These are phyloP conservation scores for Phyllosticta citrichinensis DNA, from an alignment of 2,329 filamentous ascomycete genomes.

Conservation along the genomic window DNA sequence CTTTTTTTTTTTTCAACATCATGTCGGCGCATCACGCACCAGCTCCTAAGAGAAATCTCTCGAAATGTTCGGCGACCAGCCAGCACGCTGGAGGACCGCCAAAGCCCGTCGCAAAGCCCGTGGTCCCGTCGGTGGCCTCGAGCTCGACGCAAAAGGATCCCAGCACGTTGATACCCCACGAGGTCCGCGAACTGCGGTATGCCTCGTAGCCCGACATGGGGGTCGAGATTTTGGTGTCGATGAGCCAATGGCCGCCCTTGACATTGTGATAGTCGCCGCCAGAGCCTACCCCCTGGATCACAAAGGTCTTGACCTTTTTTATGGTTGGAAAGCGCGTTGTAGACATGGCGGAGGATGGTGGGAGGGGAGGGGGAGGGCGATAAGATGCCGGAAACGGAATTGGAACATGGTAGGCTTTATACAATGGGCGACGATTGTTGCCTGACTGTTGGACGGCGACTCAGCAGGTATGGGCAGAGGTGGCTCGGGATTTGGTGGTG, in stretches of 20 bases:
- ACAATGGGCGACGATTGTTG: no score
- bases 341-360: slow-evolving; percentile 15
- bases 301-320: slow-evolving; percentile 62
- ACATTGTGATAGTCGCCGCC: slow-evolving; percentile 92
- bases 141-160: slow-evolving; percentile 89
- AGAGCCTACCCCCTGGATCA: slow-evolving; percentile 54
- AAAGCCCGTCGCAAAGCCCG: slow-evolving; percentile 88
- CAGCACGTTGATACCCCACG: slow-evolving; percentile 91
- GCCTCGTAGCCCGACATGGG: slow-evolving; percentile 84
- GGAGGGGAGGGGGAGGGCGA: slow-evolving; percentile 17
- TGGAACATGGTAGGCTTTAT: neutral
- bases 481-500: neutral
- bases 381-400: neutral
- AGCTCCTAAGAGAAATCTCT: slow-evolving; percentile 78
- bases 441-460: no score
- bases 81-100: slow-evolving; percentile 89
- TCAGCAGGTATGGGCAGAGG: neutral
- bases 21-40: slow-evolving; percentile 27
- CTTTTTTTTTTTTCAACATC: neutral
- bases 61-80: slow-evolving; percentile 88
- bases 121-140: slow-evolving; percentile 80
- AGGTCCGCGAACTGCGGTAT: slow-evolving; percentile 78
- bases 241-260: slow-evolving; percentile 62
- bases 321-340: slow-evolving; percentile 58
- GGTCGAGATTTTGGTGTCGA: slow-evolving; percentile 85